These are phyloP conservation scores for Poa pratensis DNA, from an alignment of 176 grass and related monocot genomes.

Conservation along the genomic window DNA sequence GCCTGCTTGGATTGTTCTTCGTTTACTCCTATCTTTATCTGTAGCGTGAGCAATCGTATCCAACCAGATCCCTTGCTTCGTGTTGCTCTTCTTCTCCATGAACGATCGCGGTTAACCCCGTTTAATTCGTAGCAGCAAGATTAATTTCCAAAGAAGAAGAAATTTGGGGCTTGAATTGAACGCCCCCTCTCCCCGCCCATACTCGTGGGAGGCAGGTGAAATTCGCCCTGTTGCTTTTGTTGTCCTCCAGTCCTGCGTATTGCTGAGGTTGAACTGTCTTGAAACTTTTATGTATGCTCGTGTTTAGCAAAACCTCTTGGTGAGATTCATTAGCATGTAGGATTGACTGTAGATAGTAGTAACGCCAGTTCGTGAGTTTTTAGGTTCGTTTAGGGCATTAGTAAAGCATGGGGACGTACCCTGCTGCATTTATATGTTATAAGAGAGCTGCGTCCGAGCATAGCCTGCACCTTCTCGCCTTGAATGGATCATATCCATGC, in stretches of 20 bases:
- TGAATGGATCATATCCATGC: not conserved
- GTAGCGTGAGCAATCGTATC: not conserved
- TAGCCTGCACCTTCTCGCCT: not conserved
- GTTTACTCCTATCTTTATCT: not conserved
- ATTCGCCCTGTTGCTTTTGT: too few relatives aligned
- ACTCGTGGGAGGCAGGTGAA: too few relatives aligned
- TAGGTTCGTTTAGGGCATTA: not conserved
- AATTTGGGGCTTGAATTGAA: not conserved
- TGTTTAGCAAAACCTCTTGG: not conserved
- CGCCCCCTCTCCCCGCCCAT: too few relatives aligned
- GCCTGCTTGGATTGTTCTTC: not conserved
- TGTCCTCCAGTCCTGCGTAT: too few relatives aligned
- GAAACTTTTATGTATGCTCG: not conserved
- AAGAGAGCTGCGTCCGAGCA: not conserved
- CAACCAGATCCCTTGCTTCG: not conserved
- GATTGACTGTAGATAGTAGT: not conserved
- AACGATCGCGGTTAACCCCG: too few relatives aligned
- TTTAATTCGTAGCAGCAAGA: not conserved
- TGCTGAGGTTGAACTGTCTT: not conserved
- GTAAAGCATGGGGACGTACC: not conserved
- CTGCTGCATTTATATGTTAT: not conserved
- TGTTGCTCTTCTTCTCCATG: too few relatives aligned
- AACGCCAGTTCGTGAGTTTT: not conserved
- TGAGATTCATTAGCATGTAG: conserved; percentile 2
- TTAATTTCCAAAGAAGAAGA: not conserved